phyloP scores from a whole-genome alignment of 2,329 filamentous ascomycete genomes.

The Trichoderma gracile region DNA sequence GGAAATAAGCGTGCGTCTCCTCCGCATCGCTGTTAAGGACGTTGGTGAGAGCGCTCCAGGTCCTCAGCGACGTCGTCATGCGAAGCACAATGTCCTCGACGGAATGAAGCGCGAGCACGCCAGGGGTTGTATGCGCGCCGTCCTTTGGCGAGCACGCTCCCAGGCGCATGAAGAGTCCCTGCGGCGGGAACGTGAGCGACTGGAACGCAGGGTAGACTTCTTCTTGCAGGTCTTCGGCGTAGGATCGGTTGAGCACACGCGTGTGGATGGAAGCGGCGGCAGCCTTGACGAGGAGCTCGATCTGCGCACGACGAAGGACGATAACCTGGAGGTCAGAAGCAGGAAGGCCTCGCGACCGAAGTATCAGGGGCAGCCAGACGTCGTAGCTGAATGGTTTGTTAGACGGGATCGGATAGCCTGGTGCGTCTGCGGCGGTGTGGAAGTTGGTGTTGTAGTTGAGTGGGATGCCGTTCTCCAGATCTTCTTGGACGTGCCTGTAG shows the following conservation, averaged over 20 bases:
- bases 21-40: slow-evolving; percentile 27
- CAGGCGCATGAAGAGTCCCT: slow-evolving; percentile 47
- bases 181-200: slow-evolving; percentile 34
- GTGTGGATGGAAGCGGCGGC: slow-evolving; percentile 39
- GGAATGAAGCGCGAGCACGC: slow-evolving; percentile 34
- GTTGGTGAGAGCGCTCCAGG: slow-evolving; percentile 38
- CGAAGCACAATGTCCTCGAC: slow-evolving; percentile 40
- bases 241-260: slow-evolving; percentile 34
- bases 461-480: slow-evolving; percentile 24
- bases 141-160: slow-evolving; percentile 49
- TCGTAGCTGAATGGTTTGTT: slow-evolving; percentile 42
- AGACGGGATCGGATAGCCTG: slow-evolving; percentile 34
- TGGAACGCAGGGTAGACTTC: slow-evolving; percentile 34
- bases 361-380: slow-evolving; percentile 46
- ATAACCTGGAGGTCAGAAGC: slow-evolving; percentile 35
- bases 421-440: slow-evolving; percentile 38
- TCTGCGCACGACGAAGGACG: slow-evolving; percentile 35
- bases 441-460: slow-evolving; percentile 41
- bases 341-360: slow-evolving; percentile 37
- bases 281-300: slow-evolving; percentile 35
- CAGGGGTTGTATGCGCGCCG: slow-evolving; percentile 32
- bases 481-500: slow-evolving; percentile 25
- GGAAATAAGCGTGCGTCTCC: slow-evolving; percentile 41
- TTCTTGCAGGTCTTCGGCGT: slow-evolving; percentile 39
- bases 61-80: slow-evolving; percentile 43